Evolutionary conservation across 1,284 basidiomycete genomes (phyloP), one percentile per base, ranked within the genome.

Genomic region (Melampsora medusae): DNA sequence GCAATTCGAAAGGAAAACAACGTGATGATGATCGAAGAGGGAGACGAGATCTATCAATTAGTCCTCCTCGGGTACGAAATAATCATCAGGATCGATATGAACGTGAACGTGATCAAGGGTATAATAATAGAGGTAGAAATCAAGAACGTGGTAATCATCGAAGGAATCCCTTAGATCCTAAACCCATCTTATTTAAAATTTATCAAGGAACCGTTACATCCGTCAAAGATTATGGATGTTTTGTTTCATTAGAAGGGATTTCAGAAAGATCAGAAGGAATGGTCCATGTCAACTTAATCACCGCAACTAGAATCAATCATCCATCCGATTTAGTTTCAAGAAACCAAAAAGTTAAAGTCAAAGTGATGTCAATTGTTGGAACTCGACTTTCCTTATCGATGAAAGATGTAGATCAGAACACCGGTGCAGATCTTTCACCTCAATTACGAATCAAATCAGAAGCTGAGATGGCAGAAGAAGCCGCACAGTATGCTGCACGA

Each of bases 221-320:
- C 22, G 82, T 98, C 81, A 93, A 92, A 83, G 96, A 99, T 79
- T 99, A 98, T 83, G 96, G 96, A 70, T 94, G 92, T 0, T 99
- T 99, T 81, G 90, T 97, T 66, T 87, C 88, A 35, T 84, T 99
- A 4, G 93, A 98, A 79, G 96, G 95, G 56, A 85, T 99, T 67
- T 85, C 86, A 17, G 94, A 93, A 14, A 87, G 92, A 56, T 89
- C 88, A 16, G 96, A 99, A 86, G 94, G 96, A 33, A 90, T 99
- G 89, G 93, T 99, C 10, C 96, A 99, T 82, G 90, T 99, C 77
- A 92, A 92, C 62, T 92, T 91, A 78, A 95, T 96, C 67, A 91
- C 94, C 80, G 87, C 88, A 77, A 90, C 90, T 19, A 89, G 96
- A 64, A 89, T 92, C 67, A 93, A 93, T 81, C 90, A 93, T 68